Base-by-base conservation (phyloP, 2,329 filamentous ascomycete species). In the Fusarium domesticum region DNA sequence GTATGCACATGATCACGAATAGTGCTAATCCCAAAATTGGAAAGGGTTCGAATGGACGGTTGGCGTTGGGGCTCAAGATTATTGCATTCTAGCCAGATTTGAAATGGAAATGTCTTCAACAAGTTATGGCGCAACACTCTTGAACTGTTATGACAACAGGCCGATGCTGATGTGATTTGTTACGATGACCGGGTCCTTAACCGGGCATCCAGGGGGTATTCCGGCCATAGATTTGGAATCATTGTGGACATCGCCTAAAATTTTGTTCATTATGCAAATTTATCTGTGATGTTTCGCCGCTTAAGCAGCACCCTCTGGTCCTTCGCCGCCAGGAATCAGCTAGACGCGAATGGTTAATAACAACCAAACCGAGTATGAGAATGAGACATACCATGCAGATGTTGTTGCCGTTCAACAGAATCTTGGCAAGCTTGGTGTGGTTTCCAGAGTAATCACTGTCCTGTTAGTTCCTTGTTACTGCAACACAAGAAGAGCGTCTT, bases 361-460 rank as follows among this genome's bases (percentile, higher is more conserved):
- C 10, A 11, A 6, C 12, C 25, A 32, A 14, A 10, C 5, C 8
- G 6, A 11, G 2, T 7, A 3, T 20, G 1, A 11, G n/a, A 2
- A 15, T n/a, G 31, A 31, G 14, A 57, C 76, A 43, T 78, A 96
- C 93, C 93, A 98, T 98, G 87, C 92, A 97, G 54, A 98, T 89
- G 63, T 97, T 97, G 73, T 98, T 98, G 45, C 93, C 93, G 63
- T 98, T 98, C 31, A 98, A 74, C 33, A 98, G 72, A 50, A 98
- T 96, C 76, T 97, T 97, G 39, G 90, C 80, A 32, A 98, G 80
- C 68, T 95, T 95, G 35, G 84, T 87, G 69, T 92, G 85, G 59
- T 86, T 83, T 50, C 92, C 92, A 5, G 84, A 84, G 71, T 95
- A 95, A 71, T 98, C 93, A 66, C 92, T 97, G 32, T n/a, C 6